Conservation (phyloP, 768 basidiomycete species). For the Naganishia kalamii region DNA sequence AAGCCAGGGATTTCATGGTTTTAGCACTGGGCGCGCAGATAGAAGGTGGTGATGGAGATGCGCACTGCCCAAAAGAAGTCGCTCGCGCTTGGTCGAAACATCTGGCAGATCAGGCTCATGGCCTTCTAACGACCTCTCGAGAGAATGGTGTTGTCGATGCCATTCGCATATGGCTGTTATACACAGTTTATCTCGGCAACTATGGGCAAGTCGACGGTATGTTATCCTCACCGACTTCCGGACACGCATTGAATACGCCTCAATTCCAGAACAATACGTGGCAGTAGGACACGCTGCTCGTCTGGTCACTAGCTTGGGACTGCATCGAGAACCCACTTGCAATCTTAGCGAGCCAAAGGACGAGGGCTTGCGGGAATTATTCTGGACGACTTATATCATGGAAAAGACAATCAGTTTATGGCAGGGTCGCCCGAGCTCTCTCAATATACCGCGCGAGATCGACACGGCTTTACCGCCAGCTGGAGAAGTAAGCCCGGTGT, state of each 20-base stretch:
- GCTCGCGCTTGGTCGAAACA: slow-evolving; percentile 17
- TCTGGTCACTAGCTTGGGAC: slow-evolving; percentile 3
- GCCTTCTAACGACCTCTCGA: not conserved
- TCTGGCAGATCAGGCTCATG: slow-evolving; percentile 5
- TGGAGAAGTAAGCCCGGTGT: slow-evolving; percentile 8
- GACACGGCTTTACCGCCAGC: slow-evolving; percentile 5
- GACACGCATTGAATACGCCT: not conserved
- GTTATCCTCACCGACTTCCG: not conserved
- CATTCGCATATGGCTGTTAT: slow-evolving; percentile 13
- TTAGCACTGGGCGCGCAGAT: slow-evolving; percentile 22
- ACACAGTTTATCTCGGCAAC: slow-evolving; percentile 15
- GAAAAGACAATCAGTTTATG: slow-evolving; percentile 15
- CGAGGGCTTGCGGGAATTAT: not conserved
- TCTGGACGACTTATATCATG: slow-evolving; percentile 12
- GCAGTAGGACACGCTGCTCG: slow-evolving; percentile 17
- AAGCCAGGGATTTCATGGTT: slow-evolving; percentile 17
- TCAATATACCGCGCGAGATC: slow-evolving; percentile 5
- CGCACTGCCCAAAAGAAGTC: slow-evolving; percentile 18
- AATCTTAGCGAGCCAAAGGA: slow-evolving; percentile 1
- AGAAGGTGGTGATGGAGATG: slow-evolving; percentile 23
- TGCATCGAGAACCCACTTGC: slow-evolving; percentile 10
- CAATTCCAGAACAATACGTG: slow-evolving; percentile 3
- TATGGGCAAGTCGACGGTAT: slow-evolving; percentile 19
- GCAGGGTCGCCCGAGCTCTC: slow-evolving; percentile 16
- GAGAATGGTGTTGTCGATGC: slow-evolving; percentile 7